Evolutionary conservation across 2,329 filamentous ascomycete species (phyloP).

Genomic region (Trichoderma endophyticum): DNA sequence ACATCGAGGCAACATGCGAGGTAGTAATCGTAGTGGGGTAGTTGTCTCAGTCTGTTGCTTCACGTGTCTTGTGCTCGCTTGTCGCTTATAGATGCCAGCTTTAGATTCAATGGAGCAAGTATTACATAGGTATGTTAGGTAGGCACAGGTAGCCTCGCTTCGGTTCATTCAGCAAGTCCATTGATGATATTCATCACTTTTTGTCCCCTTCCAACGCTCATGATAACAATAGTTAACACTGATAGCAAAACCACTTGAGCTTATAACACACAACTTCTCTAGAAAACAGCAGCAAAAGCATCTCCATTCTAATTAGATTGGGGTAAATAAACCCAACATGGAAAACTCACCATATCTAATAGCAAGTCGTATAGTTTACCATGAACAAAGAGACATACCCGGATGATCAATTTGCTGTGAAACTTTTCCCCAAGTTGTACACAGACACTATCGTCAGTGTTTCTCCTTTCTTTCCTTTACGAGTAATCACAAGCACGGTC

Average conservation of each 20-base stretch:
- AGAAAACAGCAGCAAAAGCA: neutral
- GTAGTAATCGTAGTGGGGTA: neutral
- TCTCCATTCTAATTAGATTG: neutral
- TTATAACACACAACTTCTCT: neutral
- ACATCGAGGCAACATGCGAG: neutral
- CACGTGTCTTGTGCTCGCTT: neutral
- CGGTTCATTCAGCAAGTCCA: neutral
- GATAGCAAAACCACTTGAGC: neutral
- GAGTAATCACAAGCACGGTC: neutral
- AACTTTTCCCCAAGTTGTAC: neutral
- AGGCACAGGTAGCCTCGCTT: neutral
- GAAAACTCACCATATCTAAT: neutral
- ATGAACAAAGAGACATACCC: neutral
- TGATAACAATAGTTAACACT: neutral
- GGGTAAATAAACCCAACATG: neutral
- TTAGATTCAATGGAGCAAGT: neutral
- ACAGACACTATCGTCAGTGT: neutral
- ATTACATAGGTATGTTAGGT: neutral
- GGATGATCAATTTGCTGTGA: neutral
- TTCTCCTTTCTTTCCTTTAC: neutral
- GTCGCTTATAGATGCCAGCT: neutral
- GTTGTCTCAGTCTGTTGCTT: neutral
- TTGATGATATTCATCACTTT: neutral
- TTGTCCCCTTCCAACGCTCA: neutral
- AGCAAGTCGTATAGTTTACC: neutral